phyloP scores from a whole-genome alignment of 768 basidiomycete genomes.

The Pleurotus tuoliensis region DNA sequence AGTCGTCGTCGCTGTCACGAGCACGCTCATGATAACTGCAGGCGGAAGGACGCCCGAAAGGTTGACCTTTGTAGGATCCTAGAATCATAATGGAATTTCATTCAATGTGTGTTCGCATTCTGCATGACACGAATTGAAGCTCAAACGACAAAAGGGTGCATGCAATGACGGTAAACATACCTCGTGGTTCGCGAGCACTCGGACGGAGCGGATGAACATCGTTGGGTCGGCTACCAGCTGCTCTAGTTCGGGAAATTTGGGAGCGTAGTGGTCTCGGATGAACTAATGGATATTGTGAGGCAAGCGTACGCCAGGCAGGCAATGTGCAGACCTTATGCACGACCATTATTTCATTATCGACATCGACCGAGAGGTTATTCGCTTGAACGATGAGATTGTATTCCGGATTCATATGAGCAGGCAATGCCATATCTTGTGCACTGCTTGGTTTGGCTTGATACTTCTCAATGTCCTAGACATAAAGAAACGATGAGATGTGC shows the following conservation, averaged over 20 bases:
- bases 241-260: slow-evolving; percentile 95
- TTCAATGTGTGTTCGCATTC: slow-evolving; percentile 2
- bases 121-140: slow-evolving; percentile 1
- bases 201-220: slow-evolving; percentile 90
- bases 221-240: slow-evolving; percentile 89
- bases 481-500: not conserved
- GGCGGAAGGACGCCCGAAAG: slow-evolving; percentile 77
- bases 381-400: slow-evolving; percentile 96
- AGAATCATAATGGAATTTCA: slow-evolving; percentile 8
- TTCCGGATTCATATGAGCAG: slow-evolving; percentile 88
- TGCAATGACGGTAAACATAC: slow-evolving; percentile 30
- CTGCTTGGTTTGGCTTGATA: slow-evolving; percentile 79
- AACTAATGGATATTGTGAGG: slow-evolving; percentile 49
- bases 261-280: slow-evolving; percentile 94
- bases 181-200: slow-evolving; percentile 81
- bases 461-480: slow-evolving; percentile 78
- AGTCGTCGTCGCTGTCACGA: slow-evolving; percentile 92
- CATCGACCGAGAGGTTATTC: slow-evolving; percentile 96
- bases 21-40: slow-evolving; percentile 93
- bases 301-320: slow-evolving; percentile 3
- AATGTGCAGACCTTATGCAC: slow-evolving; percentile 77
- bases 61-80: slow-evolving; percentile 88
- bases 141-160: not conserved
- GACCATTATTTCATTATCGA: slow-evolving; percentile 96
- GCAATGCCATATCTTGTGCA: slow-evolving; percentile 71